Conservation (phyloP, 768 basidiomycete species). For the Xerocomellus intermedius region DNA sequence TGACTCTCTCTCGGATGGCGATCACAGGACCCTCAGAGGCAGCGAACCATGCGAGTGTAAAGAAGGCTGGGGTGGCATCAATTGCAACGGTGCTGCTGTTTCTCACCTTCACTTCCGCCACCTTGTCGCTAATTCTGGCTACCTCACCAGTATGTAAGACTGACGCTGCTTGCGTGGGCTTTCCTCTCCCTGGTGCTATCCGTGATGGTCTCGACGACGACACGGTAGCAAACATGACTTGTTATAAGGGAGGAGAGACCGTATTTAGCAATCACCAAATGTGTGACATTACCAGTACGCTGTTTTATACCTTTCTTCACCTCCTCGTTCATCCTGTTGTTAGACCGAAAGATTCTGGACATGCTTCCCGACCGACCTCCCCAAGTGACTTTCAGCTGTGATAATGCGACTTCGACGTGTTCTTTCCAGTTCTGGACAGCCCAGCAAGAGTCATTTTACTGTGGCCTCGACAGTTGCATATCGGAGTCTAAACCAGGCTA, state of each 20-base stretch:
- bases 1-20: conserved; percentile 90
- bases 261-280: conserved; percentile 97
- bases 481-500: conserved; percentile 49
- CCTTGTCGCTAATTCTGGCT: background rate
- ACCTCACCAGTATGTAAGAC: conserved; percentile 74
- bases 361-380: conserved; percentile 87
- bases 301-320: background rate
- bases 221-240: conserved; percentile 71
- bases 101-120: background rate
- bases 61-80: conserved; percentile 94
- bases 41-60: conserved; percentile 83
- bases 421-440: conserved; percentile 99
- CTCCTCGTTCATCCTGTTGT: background rate
- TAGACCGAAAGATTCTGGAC: conserved; percentile 94
- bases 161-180: conserved; percentile 74
- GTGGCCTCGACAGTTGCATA: conserved; percentile 71
- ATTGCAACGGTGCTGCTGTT: conserved; percentile 82
- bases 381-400: conserved; percentile 96
- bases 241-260: conserved; percentile 89
- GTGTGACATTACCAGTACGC: conserved; percentile 96
- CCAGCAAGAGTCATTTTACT: conserved; percentile 93
- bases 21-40: conserved; percentile 76
- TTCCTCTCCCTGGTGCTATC: conserved; percentile 58
- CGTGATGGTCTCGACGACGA: conserved; percentile 41
- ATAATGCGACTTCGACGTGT: conserved; percentile 59